These are phyloP conservation scores for Cyanodermella asteris DNA, from an alignment of 2,329 filamentous ascomycete species.

Conservation along the genomic window DNA sequence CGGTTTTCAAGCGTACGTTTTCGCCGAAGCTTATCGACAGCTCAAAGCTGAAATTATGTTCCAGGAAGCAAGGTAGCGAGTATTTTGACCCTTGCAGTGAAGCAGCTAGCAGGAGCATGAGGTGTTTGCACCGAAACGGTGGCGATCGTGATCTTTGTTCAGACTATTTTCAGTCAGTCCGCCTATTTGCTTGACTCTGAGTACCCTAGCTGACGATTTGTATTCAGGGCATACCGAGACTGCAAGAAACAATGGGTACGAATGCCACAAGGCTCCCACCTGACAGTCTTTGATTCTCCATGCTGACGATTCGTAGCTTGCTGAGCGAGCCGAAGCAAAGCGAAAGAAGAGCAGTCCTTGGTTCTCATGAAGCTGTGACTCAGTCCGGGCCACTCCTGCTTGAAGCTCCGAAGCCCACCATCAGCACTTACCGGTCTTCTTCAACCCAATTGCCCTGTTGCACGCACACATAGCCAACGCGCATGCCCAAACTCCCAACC, in stretches of 20 bases:
- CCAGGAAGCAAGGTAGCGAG: conserved; percentile 68
- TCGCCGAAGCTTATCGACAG: too few relatives aligned
- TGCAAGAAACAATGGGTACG: conserved; percentile 90
- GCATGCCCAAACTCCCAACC: too few relatives aligned
- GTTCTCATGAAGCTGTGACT: too few relatives aligned
- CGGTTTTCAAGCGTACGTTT: too few relatives aligned
- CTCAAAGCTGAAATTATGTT: neutral
- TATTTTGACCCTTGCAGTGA: conserved; percentile 94
- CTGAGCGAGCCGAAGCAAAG: conserved; percentile 25
- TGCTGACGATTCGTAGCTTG: conserved; percentile 14
- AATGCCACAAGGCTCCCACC: conserved; percentile 6
- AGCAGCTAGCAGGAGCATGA: conserved; percentile 63
- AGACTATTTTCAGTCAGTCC: conserved; percentile 80
- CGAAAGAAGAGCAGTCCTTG: conserved; percentile 14
- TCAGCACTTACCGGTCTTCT: too few relatives aligned
- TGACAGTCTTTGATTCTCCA: conserved; percentile 1
- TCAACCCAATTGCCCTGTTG: too few relatives aligned
- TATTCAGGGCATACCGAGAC: conserved; percentile 60
- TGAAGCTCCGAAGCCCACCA: too few relatives aligned
- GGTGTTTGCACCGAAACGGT: conserved; percentile 70
- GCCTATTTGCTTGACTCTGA: neutral
- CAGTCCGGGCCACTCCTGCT: too few relatives aligned
- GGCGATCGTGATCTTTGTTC: conserved; percentile 75
- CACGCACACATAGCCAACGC: too few relatives aligned
- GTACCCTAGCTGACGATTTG: neutral